These are phyloP conservation scores for Hypomyces rosellus DNA, from an alignment of 2,329 filamentous ascomycete genomes.

Conservation along the genomic window DNA sequence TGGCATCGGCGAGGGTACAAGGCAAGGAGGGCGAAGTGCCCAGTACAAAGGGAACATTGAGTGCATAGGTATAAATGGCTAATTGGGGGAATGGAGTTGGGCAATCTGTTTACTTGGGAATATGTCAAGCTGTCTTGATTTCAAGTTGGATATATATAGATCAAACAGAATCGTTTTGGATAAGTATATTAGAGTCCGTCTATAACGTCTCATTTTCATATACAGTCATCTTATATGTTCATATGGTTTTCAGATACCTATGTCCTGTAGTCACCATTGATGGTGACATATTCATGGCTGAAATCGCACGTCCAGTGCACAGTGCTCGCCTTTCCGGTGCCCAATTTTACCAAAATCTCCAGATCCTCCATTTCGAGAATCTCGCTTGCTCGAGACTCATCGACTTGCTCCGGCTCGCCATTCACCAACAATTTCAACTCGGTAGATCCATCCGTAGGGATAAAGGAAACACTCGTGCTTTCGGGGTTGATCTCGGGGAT, in stretches of 20 bases:
- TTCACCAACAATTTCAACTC: constrained; percentile 72
- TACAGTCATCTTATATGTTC: no score
- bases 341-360: constrained; percentile 69
- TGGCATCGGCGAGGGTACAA: constrained; percentile 66
- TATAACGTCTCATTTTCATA: no score
- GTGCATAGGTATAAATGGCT: constrained; percentile 35
- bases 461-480: constrained; percentile 70
- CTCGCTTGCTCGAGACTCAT: constrained; percentile 69
- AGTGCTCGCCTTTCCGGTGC: constrained; percentile 61
- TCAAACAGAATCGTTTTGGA: no score
- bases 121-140: no score
- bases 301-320: constrained; percentile 85
- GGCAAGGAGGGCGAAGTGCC: constrained; percentile 88
- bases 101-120: constrained; percentile 5
- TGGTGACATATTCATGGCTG: constrained; percentile 70
- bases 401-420: constrained; percentile 72
- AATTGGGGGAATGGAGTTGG: constrained; percentile 1
- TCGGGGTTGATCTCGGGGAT: constrained; percentile 60
- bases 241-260: constrained; percentile 21
- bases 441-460: constrained; percentile 68
- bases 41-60: constrained; percentile 91
- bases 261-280: constrained; percentile 63
- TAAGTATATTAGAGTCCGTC: no score
- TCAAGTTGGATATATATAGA: no score
- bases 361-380: constrained; percentile 73